Percentiles rank a stretch among this genome's conserved stretches.
phyloP scores from a whole-genome alignment of 2,329 filamentous ascomycete genomes.

The Tolypocladium endophyticum region DNA sequence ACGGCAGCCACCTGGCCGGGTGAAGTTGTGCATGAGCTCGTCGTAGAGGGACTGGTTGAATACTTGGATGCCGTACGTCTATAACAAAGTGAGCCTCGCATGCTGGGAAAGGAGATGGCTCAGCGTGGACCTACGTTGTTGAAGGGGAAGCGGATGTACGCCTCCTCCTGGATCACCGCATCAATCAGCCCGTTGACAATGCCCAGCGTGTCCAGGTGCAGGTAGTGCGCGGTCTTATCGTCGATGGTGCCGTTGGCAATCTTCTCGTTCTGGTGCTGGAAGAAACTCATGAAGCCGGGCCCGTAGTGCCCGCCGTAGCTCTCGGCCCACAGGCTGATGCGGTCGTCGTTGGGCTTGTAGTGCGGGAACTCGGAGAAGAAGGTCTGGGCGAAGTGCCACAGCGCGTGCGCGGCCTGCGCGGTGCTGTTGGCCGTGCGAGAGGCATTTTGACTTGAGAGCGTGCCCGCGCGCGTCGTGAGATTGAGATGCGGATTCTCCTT shows the following conservation, averaged over 20 bases:
- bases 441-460: constrained; percentile 18
- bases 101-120: background rate
- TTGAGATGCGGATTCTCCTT: constrained; percentile 25
- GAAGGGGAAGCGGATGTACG: constrained; percentile 44
- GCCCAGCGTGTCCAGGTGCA: constrained; percentile 50
- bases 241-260: constrained; percentile 17
- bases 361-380: constrained; percentile 48
- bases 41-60: constrained; percentile 35
- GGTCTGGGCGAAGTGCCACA: constrained; percentile 57
- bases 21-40: constrained; percentile 17
- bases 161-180: constrained; percentile 46
- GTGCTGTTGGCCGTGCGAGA: constrained; percentile 35
- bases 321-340: constrained; percentile 57
- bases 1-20: constrained; percentile 34
- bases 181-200: constrained; percentile 65
- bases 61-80: constrained; percentile 46
- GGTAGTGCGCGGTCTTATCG: constrained; percentile 33
- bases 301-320: constrained; percentile 63
- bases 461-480: constrained; percentile 23
- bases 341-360: constrained; percentile 41
- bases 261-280: constrained; percentile 52
- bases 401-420: constrained; percentile 40
- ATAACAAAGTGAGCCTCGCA: background rate
- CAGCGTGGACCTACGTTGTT: constrained; percentile 38
- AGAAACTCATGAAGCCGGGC: constrained; percentile 46